A percentile compares a stretch with the other conserved stretches of the same genome.
Conservation (phyloP, 2,329 filamentous ascomycete genomes). For the Fusarium gaditjirri region DNA sequence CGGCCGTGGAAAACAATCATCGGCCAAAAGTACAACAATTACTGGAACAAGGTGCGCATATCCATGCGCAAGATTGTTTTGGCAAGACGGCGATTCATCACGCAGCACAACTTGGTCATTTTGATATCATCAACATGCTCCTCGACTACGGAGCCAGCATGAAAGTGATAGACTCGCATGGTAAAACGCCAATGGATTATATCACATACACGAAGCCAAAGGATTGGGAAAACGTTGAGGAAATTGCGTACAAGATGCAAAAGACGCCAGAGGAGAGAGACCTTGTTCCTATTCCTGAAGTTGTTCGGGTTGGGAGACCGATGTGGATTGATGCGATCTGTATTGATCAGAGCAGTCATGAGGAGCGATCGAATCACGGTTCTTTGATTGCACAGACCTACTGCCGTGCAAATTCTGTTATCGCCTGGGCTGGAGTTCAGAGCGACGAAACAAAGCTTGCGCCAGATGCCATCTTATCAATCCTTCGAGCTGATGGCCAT, state of each 20-base stretch:
- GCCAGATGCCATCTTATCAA: neutral
- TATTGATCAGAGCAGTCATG: neutral
- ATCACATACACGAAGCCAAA: neutral
- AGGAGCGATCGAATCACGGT: neutral
- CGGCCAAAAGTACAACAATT: neutral
- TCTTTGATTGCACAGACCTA: neutral
- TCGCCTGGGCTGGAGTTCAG: neutral
- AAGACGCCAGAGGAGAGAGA: neutral
- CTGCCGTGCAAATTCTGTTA: neutral
- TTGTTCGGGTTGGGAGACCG: neutral
- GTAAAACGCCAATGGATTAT: neutral
- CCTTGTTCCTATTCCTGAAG: rapidly evolving
- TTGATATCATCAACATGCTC: neutral
- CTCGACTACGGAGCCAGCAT: constrained; percentile 6
- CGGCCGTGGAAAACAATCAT: neutral
- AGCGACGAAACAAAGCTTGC: neutral
- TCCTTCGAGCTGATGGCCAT: neutral
- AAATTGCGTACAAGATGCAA: neutral
- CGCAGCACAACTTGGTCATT: neutral
- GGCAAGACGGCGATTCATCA: constrained; percentile 3
- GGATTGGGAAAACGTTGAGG: neutral
- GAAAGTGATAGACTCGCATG: neutral
- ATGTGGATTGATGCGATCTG: constrained; percentile 18
- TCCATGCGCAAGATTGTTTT: neutral
- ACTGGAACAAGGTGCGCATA: neutral